Evolutionary conservation across 805 yeast genomes (phyloP), one percentile per base, ranked within the genome.

Genomic region (Debaryomyces tyrocola): DNA sequence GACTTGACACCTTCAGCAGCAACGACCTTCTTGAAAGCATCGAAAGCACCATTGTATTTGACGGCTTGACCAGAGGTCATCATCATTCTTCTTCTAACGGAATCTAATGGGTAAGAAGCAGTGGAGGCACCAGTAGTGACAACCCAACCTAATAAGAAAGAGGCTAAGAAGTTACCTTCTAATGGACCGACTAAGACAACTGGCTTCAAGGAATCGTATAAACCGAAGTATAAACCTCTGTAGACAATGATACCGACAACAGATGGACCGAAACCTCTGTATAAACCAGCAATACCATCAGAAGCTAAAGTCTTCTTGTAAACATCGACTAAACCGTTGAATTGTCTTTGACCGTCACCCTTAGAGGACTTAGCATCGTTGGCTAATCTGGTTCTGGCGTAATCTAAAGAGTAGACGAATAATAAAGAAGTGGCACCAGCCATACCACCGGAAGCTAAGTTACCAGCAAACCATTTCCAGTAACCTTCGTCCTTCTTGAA

Each of bases 31-130:
- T 72, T 78, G 88, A 87, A 85, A 77, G 94, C 89, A 76, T 91
- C 97, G 74, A 88, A 81, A 63, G 97, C 96, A 80, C 96, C 94
- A 70, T 84, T 78, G 82, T 90, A 90, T 82, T 91, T 90, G 67
- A 90, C 96, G 69, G 96, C 96, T 81, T 90, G 96, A 78, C 97
- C 97, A 63, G 97, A 91, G 65, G 97, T 90, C 97, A 90, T 90
- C 97, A 90, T 90, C 97, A 90, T 90, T 87, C 97, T 90, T 88
- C 97, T 90, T 87, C 97, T 91, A 72, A 90, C 90, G 70, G 97
- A 90, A 80, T 90, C 97, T 78, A 91, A 87, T 84, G 97, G 97
- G 87, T 90, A 90, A 73, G 97, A 90, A 73, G 96, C 96, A 60
- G 97, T 90, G 64, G 97, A 91, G 69, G 97, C 96, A 85, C 90